A percentile compares a stretch with the other conserved stretches of the same genome.
phyloP scores from a whole-genome alignment of 306 rosid species.

The Styphnolobium japonicum region DNA sequence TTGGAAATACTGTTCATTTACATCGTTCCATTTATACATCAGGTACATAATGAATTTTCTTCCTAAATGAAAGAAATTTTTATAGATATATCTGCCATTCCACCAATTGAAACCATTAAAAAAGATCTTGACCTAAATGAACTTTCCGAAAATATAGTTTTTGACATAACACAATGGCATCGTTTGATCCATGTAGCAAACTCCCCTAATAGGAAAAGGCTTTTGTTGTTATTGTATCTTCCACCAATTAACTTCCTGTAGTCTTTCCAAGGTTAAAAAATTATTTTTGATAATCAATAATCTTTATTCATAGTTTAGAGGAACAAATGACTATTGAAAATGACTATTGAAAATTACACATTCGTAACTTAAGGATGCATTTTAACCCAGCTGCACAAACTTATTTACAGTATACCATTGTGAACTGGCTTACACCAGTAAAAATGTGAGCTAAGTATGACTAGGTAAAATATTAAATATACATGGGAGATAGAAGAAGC shows the following conservation, averaged over 20 bases:
- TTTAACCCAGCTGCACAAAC: neutral
- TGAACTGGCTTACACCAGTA: neutral
- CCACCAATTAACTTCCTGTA: neutral
- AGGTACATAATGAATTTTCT: neutral
- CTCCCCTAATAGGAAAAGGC: no score
- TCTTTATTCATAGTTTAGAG: neutral
- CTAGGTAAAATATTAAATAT: neutral
- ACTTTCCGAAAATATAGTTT: no score
- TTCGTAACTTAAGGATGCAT: neutral
- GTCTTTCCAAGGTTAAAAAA: neutral
- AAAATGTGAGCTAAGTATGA: neutral
- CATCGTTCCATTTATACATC: neutral
- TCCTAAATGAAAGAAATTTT: neutral
- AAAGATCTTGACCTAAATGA: no score
- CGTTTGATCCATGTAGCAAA: no score
- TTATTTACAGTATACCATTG: neutral
- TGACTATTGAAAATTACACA: neutral
- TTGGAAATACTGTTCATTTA: no score
- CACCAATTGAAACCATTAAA: no score
- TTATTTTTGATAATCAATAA: neutral
- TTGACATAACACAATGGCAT: no score
- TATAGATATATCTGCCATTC: neutral
- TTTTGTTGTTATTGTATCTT: no score
- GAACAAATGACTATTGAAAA: neutral
- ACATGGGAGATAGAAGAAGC: neutral